phyloP scores from a whole-genome alignment of 2,329 filamentous ascomycete genomes.

The Ceratocystis cacaofunesta region DNA sequence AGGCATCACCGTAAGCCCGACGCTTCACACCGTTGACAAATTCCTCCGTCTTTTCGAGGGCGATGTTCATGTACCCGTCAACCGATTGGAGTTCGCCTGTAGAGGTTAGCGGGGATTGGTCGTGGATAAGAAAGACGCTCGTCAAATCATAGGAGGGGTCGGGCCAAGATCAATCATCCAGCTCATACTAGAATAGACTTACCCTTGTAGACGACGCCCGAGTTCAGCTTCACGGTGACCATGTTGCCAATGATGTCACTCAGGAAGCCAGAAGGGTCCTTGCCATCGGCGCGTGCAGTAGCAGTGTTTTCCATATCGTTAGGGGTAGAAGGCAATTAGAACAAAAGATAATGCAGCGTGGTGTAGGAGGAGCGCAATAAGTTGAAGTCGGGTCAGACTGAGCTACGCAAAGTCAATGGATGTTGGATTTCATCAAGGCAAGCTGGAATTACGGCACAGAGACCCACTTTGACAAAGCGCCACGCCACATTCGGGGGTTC shows the following conservation, averaged over 20 bases:
- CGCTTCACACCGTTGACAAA: constrained; percentile 73
- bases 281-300: constrained; percentile 51
- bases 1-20: constrained; percentile 81
- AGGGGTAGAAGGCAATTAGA: background rate
- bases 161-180: background rate
- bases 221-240: constrained; percentile 95
- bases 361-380: background rate
- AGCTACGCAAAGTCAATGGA: background rate
- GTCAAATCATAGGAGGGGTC: background rate
- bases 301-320: constrained; percentile 57
- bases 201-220: constrained; percentile 98
- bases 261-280: constrained; percentile 86
- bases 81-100: constrained; percentile 88
- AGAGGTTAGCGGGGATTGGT: background rate
- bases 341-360: background rate
- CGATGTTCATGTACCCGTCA: constrained; percentile 99
- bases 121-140: background rate
- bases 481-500: background rate
- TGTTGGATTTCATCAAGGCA: background rate
- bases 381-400: background rate
- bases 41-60: constrained; percentile 88
- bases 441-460: background rate
- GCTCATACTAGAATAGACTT: constrained; percentile 17
- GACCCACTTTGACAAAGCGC: constrained; percentile 2
- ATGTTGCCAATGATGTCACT: constrained; percentile 87